Base-by-base conservation (phyloP, 176 grass and related monocot genomes). In the Cymbopogon citratus region DNA sequence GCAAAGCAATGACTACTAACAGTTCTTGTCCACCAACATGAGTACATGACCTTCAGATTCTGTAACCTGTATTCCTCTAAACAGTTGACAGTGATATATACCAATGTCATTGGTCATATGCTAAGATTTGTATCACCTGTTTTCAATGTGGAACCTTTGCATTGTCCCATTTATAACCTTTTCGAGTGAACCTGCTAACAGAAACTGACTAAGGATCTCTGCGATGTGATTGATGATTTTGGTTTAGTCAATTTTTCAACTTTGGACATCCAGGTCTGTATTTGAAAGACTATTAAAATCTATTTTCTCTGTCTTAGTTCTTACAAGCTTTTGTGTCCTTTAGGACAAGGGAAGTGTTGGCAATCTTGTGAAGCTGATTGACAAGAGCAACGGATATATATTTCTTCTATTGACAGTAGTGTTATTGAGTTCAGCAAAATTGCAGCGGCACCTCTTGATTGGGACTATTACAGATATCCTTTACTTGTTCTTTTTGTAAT, bases 381-480 rank as follows among this genome's bases (percentile, higher is more conserved):
- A 98, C 84, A 98, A 98, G 69, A 98, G 90, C 82, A 94, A 94
- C 73, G 92, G 92, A n/a, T 98, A 98, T 89, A 91, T 98, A 87
- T 94, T 98, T 87, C 90, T 35, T 79, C 88, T 68, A 94, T 94
- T 39, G 88, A 98, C 68, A 90, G 82, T 51, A 98, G 92, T 33
- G 90, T 82, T 1, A 75, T 98, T 54, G 95, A 94, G 43, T 94
- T 94, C 25, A 98, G 95, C 84, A 98, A 98, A 87, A 88, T 94
- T 80, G 92, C 90, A 18, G 95, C 82, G 0, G 86, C 84, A 0
- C 88, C 92, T 44, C 86, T 92, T 76, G 84, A 91, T 69, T 98
- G 92, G 92, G 95, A 94, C 73, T 98, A 98, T 54, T 93, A 88
- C 73, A 91, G 95, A 94, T 98, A 93, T 98, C 95, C 92, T 98